Evolutionary conservation across 345 rosid species (phyloP).

Genomic region (Anacardium occidentale): DNA sequence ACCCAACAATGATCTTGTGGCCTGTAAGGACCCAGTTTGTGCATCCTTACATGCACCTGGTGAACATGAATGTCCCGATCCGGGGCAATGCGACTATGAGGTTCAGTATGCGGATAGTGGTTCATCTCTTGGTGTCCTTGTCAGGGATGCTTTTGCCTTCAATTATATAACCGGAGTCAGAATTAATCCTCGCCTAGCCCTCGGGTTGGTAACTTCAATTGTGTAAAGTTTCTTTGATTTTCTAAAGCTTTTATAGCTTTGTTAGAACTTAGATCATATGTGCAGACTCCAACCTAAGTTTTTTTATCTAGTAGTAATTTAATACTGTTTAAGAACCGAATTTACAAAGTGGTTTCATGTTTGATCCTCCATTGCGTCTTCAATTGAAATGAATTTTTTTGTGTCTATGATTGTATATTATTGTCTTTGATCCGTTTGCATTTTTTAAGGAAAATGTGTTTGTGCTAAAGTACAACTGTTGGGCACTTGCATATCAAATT

Average conservation of each 20-base stretch:
- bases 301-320: no score
- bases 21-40: slow-evolving; percentile 73
- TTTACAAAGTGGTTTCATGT: background rate
- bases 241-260: background rate
- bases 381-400: no score
- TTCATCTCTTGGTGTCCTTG: slow-evolving; percentile 87
- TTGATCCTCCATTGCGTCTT: background rate
- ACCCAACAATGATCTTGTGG: slow-evolving; percentile 66
- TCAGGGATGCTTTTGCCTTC: slow-evolving; percentile 67
- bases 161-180: slow-evolving; percentile 52
- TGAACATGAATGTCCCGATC: slow-evolving; percentile 50
- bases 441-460: background rate
- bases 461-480: background rate
- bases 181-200: slow-evolving; percentile 64
- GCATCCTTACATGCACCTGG: slow-evolving; percentile 58
- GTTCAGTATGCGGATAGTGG: slow-evolving; percentile 94
- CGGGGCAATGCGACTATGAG: slow-evolving; percentile 83
- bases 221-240: background rate
- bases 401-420: background rate
- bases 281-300: background rate
- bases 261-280: background rate
- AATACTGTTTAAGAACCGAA: background rate
- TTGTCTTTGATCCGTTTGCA: background rate
- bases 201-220: slow-evolving; percentile 50
- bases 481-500: background rate